A percentile compares a stretch with the other conserved stretches of the same genome.
These are phyloP conservation scores for Blepharisma japonicum DNA, from an alignment of 73 alveolate species.

Conservation along the genomic window DNA sequence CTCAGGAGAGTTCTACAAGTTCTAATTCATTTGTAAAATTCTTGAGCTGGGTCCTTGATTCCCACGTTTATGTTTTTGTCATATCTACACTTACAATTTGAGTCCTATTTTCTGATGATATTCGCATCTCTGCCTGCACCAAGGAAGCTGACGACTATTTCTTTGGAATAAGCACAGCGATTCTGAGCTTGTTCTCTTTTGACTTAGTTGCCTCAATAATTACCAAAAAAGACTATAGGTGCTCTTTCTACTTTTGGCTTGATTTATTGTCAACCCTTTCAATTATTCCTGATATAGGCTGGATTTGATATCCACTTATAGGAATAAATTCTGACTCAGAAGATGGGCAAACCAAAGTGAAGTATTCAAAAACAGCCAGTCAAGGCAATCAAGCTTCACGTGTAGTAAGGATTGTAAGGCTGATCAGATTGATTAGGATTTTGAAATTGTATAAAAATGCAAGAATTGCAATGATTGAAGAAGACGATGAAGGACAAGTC, in stretches of 20 bases:
- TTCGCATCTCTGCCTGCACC: conserved; percentile 56
- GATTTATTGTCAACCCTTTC: conserved; percentile 69
- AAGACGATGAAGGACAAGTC: conserved; percentile 20
- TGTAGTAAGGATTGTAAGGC: conserved; percentile 65
- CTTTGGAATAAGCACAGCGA: neutral
- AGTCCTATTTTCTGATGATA: conserved; percentile 84
- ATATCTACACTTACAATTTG: conserved; percentile 74
- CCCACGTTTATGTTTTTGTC: too few species aligned
- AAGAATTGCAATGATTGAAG: conserved; percentile 20
- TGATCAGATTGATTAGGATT: conserved; percentile 63
- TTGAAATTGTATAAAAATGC: conserved; percentile 81
- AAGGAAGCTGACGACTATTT: conserved; percentile 64
- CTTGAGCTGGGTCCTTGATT: too few species aligned
- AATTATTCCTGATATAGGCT: conserved; percentile 66
- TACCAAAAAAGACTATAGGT: conserved; percentile 24
- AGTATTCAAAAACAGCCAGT: conserved; percentile 68
- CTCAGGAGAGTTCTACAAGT: too few species aligned
- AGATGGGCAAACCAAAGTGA: conserved; percentile 28
- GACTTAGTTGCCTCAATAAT: conserved; percentile 33
- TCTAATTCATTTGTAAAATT: too few species aligned
- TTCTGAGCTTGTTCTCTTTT: conserved; percentile 16
- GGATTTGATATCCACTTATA: conserved; percentile 43
- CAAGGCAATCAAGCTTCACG: conserved; percentile 76
- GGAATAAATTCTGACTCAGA: conserved; percentile 35
- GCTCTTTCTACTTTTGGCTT: conserved; percentile 68